Evolutionary conservation across 2,329 filamentous ascomycete species (phyloP).

Genomic region (Aspergillus felis): DNA sequence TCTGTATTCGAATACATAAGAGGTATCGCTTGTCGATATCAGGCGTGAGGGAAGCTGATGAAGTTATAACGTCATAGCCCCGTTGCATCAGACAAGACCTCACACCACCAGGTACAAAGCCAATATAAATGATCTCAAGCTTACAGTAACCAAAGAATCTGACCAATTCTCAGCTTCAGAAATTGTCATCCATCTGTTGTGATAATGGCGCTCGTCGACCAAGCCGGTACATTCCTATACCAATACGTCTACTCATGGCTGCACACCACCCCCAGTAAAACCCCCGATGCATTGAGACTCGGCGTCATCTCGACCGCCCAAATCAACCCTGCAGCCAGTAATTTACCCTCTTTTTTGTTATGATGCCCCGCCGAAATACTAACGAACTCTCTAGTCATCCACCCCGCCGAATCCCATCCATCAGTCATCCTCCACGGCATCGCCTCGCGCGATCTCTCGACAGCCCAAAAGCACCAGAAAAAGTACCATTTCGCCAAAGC

Average conservation of each 20-base stretch:
- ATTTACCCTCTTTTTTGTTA: too few relatives aligned
- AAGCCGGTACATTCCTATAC: slow-evolving; percentile 20
- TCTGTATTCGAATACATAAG: too few relatives aligned
- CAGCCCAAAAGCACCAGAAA: slow-evolving; percentile 47
- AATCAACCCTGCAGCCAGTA: slow-evolving; percentile 20
- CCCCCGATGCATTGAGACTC: slow-evolving; percentile 17
- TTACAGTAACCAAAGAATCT: not conserved
- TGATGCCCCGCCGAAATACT: not conserved
- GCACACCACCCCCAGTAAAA: slow-evolving; percentile 19
- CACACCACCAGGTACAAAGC: not conserved
- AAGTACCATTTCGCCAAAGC: slow-evolving; percentile 49
- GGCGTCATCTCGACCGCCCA: slow-evolving; percentile 21
- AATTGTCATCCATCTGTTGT: not conserved
- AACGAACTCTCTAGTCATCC: slow-evolving; percentile 1
- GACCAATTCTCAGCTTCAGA: not conserved
- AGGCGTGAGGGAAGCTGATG: not conserved
- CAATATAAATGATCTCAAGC: not conserved
- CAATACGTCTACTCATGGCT: slow-evolving; percentile 21
- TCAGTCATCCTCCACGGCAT: slow-evolving; percentile 50
- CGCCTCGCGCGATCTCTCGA: slow-evolving; percentile 48
- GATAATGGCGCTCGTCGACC: slow-evolving; percentile 22
- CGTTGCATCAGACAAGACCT: not conserved
- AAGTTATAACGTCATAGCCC: slow-evolving; percentile 1
- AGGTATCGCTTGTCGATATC: too few relatives aligned
- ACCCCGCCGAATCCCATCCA: not conserved